These are phyloP conservation scores for Dujonia santamariae DNA, from an alignment of 1,139 yeast species.

Conservation along the genomic window DNA sequence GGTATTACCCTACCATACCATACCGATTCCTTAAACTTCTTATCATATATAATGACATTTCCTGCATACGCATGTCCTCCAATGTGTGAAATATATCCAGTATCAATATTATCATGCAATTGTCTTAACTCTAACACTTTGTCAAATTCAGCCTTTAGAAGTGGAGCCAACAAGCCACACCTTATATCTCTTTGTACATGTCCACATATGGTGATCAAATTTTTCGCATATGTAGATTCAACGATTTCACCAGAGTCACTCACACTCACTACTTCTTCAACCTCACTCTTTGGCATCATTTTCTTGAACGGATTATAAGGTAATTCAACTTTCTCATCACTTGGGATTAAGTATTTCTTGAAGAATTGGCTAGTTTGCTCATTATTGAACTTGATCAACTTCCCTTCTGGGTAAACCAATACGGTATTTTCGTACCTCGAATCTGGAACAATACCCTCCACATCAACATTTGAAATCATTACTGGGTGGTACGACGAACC, in stretches of 20 bases:
- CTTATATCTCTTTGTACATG: constrained; percentile 61
- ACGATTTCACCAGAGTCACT: background rate
- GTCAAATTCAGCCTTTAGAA: constrained; percentile 49
- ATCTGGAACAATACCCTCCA: constrained; percentile 5
- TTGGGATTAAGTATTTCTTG: constrained; percentile 37
- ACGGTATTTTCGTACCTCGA: constrained; percentile 12
- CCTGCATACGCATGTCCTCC: constrained; percentile 86
- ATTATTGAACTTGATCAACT: constrained; percentile 32
- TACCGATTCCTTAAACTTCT: constrained; percentile 34
- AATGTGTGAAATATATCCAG: constrained; percentile 63
- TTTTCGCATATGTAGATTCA: constrained; percentile 19
- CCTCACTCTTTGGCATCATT: background rate
- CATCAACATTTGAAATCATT: constrained; percentile 39
- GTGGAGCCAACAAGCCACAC: constrained; percentile 65
- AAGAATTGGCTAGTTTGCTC: constrained; percentile 38
- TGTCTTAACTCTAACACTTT: constrained; percentile 33
- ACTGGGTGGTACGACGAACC: constrained; percentile 49
- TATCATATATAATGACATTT: constrained; percentile 53
- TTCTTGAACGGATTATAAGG: constrained; percentile 33
- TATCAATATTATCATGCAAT: constrained; percentile 24
- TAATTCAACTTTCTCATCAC: constrained; percentile 12
- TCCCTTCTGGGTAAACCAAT: constrained; percentile 56
- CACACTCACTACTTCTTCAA: background rate
- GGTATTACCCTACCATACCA: constrained; percentile 78
- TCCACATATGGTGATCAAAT: constrained; percentile 58